Evolutionary conservation across 1,284 basidiomycete species (phyloP).

Genomic region (Marasmius sp.): DNA sequence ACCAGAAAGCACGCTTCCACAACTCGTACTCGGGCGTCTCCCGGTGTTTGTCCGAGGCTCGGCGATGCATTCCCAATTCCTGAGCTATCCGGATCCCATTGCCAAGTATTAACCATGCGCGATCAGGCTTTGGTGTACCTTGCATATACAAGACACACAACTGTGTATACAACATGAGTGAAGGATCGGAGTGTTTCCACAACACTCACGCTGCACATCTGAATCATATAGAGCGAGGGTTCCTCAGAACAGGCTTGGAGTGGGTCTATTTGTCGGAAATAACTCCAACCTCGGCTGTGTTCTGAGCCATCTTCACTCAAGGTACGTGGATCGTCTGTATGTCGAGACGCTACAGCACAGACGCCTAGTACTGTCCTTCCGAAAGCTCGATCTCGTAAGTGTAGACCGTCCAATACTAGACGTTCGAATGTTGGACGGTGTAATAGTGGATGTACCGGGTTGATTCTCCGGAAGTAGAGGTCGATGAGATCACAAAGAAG

Average conservation of each 20-base stretch:
- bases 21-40: slow-evolving; percentile 46
- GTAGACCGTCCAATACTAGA: slow-evolving; percentile 45
- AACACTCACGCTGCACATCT: slow-evolving; percentile 33
- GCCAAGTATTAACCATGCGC: slow-evolving; percentile 50
- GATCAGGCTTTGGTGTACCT: slow-evolving; percentile 52
- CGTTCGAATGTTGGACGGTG: slow-evolving; percentile 63
- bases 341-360: slow-evolving; percentile 62
- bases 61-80: slow-evolving; percentile 51
- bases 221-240: slow-evolving; percentile 55
- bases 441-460: slow-evolving; percentile 54
- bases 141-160: slow-evolving; percentile 36
- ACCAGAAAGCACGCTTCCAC: slow-evolving; percentile 23
- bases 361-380: slow-evolving; percentile 59
- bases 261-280: slow-evolving; percentile 48
- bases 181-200: background rate
- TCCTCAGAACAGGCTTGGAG: slow-evolving; percentile 43
- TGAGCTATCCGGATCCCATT: slow-evolving; percentile 54
- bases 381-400: slow-evolving; percentile 53
- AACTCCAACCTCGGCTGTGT: slow-evolving; percentile 53
- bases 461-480: slow-evolving; percentile 54
- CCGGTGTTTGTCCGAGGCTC: background rate
- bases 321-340: slow-evolving; percentile 54
- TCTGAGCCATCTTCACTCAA: slow-evolving; percentile 27
- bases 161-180: slow-evolving; percentile 14
- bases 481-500: slow-evolving; percentile 52